Percentiles rank a stretch among this genome's conserved stretches.
Conservation (phyloP, 495 filamentous ascomycete genomes). For the Aspergillus saccharolyticus region DNA sequence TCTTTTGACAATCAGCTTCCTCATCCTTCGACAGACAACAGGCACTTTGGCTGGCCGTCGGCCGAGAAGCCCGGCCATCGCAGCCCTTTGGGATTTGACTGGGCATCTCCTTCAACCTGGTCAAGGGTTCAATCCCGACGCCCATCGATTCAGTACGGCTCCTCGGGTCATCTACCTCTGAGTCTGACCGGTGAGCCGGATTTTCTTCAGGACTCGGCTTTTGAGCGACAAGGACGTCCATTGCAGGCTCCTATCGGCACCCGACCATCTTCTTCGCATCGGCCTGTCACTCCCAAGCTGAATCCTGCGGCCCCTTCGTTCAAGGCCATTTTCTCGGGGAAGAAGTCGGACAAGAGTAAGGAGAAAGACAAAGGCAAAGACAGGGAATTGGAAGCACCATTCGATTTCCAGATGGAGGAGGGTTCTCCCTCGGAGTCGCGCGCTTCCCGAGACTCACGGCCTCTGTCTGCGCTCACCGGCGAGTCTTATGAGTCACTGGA, state of each 20-base stretch:
- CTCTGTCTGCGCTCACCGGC: slow-evolving; percentile 56
- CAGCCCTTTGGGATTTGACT: slow-evolving; percentile 54
- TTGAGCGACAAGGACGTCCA: slow-evolving; percentile 41
- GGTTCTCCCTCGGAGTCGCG: slow-evolving; percentile 60
- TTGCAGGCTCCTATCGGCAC: slow-evolving; percentile 53
- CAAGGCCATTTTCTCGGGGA: slow-evolving; percentile 43
- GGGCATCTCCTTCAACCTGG: slow-evolving; percentile 53
- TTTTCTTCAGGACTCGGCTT: slow-evolving; percentile 35
- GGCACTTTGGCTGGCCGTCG: slow-evolving; percentile 60
- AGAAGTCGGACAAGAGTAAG: slow-evolving; percentile 37
- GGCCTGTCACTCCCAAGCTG: slow-evolving; percentile 52
- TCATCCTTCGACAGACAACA: slow-evolving; percentile 74
- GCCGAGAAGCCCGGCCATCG: slow-evolving; percentile 47
- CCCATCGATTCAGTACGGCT: slow-evolving; percentile 52
- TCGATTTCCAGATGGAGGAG: slow-evolving; percentile 42
- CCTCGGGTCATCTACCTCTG: slow-evolving; percentile 49
- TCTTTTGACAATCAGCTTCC: slow-evolving; percentile 69
- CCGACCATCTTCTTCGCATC: slow-evolving; percentile 49
- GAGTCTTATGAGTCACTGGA: slow-evolving; percentile 77
- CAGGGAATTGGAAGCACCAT: slow-evolving; percentile 27
- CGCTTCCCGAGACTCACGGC: slow-evolving; percentile 56
- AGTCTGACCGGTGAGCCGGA: slow-evolving; percentile 46
- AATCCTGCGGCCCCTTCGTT: slow-evolving; percentile 60
- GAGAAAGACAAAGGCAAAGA: slow-evolving; percentile 33
- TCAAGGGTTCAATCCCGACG: slow-evolving; percentile 52